Conservation (phyloP, 2,329 filamentous ascomycete genomes). For the Fusarium proliferatum region DNA sequence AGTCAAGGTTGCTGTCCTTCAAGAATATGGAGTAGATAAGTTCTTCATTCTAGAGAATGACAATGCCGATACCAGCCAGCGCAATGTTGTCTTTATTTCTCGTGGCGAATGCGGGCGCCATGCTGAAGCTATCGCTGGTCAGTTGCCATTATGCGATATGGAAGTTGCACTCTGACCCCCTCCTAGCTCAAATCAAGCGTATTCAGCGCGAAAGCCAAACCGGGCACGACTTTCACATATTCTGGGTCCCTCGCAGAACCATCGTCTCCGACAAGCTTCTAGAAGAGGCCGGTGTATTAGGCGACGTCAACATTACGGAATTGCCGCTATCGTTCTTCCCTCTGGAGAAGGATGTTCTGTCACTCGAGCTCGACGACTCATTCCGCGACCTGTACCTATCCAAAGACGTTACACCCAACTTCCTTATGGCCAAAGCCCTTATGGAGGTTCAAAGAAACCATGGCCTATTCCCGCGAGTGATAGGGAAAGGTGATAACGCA, state of each 20-base stretch:
- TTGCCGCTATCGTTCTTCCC: slow-evolving; percentile 91
- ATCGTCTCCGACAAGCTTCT: slow-evolving; percentile 90
- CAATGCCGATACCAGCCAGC: slow-evolving; percentile 93
- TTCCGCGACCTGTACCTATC: slow-evolving; percentile 89
- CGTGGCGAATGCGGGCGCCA: slow-evolving; percentile 89
- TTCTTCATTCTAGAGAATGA: slow-evolving; percentile 97
- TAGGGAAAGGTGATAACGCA: slow-evolving; percentile 95
- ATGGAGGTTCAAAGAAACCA: slow-evolving; percentile 95
- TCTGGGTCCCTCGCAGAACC: slow-evolving; percentile 94
- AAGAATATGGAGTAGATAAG: slow-evolving; percentile 98
- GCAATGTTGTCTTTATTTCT: slow-evolving; percentile 94
- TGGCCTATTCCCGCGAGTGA: slow-evolving; percentile 92
- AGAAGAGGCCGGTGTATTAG: slow-evolving; percentile 91
- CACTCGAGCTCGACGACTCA: slow-evolving; percentile 87
- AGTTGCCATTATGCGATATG: slow-evolving; percentile 45
- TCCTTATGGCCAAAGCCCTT: slow-evolving; percentile 87
- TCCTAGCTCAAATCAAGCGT: slow-evolving; percentile 86
- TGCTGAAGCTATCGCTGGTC: slow-evolving; percentile 89
- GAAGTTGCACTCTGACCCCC: slow-evolving; percentile 47
- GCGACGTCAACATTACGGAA: slow-evolving; percentile 89
- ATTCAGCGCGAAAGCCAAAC: slow-evolving; percentile 88
- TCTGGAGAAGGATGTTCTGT: slow-evolving; percentile 89
- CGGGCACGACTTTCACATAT: slow-evolving; percentile 95
- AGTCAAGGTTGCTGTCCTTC: slow-evolving; percentile 93
- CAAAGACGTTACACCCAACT: slow-evolving; percentile 92